Evolutionary conservation across 106 monocot genomes (phyloP), one percentile per base, ranked within the genome.

Genomic region (Dendrobium chrysotoxum): DNA sequence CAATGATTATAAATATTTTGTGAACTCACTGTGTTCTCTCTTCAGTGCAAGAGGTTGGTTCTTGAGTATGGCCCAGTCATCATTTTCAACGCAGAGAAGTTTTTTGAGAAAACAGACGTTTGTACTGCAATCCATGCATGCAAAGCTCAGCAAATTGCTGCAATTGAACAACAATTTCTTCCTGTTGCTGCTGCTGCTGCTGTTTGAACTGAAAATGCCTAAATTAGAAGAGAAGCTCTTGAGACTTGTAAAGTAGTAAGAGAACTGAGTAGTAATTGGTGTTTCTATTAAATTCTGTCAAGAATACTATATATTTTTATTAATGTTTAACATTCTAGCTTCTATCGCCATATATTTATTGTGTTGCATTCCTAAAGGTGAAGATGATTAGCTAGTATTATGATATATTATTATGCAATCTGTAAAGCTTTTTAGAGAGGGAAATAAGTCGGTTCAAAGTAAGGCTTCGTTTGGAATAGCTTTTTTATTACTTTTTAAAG

Each of bases 41-140:
- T 82, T 20, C 82, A 93, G 91, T 93, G 93, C 83, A 87, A 93
- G 82, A 87, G 79, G 46, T 78, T 91, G 81, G 90, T 93, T 4
- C 76, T 86, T 44, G 73, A 87, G 46, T 87, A 91, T 72, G 86
- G 54, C 13, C 91, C 91, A 1, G 53, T 89, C 39, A 79, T 90
- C 40, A 72, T 93, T 28, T 53, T 64, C 20, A 84, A 85, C 21
- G 70, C 81, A 2, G 81, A 87, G 77, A 91, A 78, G 45, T 87
- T 91, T 81, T 66, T 93, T 7, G 85, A 91, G 89, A 87, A 67
- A 39, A 89, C 87, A 12, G 87, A 89, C 45, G 77, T 93, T 77
- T 93, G 93, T 47, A 74, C 81, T 77, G 53, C 80, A 7, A 61
- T 83, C 12, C 86, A 81, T 81, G 88, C 73, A 31, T 93, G 93